Conservation (phyloP, 768 basidiomycete genomes). For the Podaxis rugospora region DNA sequence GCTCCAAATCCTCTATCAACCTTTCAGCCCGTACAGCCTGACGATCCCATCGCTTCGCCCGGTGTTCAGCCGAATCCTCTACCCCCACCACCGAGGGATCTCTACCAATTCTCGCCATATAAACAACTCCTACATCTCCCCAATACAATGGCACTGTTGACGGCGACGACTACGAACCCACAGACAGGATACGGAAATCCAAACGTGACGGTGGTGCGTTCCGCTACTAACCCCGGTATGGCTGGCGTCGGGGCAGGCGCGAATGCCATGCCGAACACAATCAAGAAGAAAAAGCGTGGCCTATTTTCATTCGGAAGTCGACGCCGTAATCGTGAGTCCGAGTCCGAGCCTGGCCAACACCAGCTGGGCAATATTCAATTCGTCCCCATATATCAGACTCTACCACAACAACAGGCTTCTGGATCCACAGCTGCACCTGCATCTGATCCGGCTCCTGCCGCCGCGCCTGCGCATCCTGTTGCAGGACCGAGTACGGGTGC, state of each 20-base stretch:
- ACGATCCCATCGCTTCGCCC: slow-evolving; percentile 18
- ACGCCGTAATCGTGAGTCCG: neutral
- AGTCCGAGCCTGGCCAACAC: neutral
- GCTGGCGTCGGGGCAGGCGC: slow-evolving; percentile 10
- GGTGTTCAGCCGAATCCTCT: slow-evolving; percentile 48
- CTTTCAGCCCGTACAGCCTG: slow-evolving; percentile 14
- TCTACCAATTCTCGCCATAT: slow-evolving; percentile 58
- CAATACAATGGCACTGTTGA: slow-evolving; percentile 32
- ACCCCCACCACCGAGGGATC: slow-evolving; percentile 55
- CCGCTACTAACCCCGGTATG: slow-evolving; percentile 6
- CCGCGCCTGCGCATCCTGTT: neutral
- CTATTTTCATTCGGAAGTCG: slow-evolving; percentile 5
- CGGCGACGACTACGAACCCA: slow-evolving; percentile 3
- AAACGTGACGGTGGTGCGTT: neutral
- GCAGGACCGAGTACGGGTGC: neutral
- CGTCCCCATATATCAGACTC: slow-evolving; percentile 7
- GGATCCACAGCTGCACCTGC: neutral
- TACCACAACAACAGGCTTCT: neutral
- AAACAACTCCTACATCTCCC: slow-evolving; percentile 50
- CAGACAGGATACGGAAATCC: neutral
- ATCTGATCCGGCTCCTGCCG: neutral
- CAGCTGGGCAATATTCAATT: neutral
- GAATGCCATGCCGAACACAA: neutral
- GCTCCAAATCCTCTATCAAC: slow-evolving; percentile 12
- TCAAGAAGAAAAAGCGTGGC: slow-evolving; percentile 4